phyloP scores from a whole-genome alignment of 345 rosid species.

The Aquilaria yunnanensis region DNA sequence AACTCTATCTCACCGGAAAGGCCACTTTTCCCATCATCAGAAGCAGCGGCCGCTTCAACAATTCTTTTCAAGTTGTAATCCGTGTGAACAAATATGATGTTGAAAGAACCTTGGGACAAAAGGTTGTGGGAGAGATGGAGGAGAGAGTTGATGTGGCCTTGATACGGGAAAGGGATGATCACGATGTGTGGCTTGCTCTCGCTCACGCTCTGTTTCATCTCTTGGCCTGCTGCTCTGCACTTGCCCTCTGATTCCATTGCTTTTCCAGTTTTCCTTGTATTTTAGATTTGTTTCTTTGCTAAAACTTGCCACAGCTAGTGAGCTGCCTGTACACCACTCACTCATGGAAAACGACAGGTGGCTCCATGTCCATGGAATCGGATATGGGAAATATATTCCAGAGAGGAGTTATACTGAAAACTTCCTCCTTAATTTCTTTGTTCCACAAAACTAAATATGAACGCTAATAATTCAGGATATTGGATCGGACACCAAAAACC shows the following conservation, averaged over 20 bases:
- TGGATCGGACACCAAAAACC: background rate
- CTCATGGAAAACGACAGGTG: too few species aligned
- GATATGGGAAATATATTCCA: too few species aligned
- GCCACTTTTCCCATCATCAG: background rate
- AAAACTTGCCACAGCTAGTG: too few species aligned
- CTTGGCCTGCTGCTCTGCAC: background rate
- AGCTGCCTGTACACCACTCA: too few species aligned
- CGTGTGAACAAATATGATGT: slow-evolving; percentile 15
- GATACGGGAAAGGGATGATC: slow-evolving; percentile 36
- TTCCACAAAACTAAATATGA: too few species aligned
- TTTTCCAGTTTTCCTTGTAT: too few species aligned
- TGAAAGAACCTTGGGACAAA: slow-evolving; percentile 16
- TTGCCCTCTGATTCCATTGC: background rate
- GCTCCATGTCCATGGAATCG: too few species aligned
- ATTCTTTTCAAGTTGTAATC: slow-evolving; percentile 2
- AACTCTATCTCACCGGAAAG: background rate
- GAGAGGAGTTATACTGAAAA: too few species aligned
- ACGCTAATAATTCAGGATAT: background rate
- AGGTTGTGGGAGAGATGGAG: slow-evolving; percentile 25
- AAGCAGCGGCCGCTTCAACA: background rate
- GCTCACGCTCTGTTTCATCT: slow-evolving; percentile 9
- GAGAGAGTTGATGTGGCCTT: slow-evolving; percentile 43
- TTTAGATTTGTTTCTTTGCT: background rate
- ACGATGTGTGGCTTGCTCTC: slow-evolving; percentile 19
- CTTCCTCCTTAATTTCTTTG: too few species aligned